These are phyloP conservation scores for Calonectria crousiana DNA, from an alignment of 2,329 filamentous ascomycete genomes.

Conservation along the genomic window DNA sequence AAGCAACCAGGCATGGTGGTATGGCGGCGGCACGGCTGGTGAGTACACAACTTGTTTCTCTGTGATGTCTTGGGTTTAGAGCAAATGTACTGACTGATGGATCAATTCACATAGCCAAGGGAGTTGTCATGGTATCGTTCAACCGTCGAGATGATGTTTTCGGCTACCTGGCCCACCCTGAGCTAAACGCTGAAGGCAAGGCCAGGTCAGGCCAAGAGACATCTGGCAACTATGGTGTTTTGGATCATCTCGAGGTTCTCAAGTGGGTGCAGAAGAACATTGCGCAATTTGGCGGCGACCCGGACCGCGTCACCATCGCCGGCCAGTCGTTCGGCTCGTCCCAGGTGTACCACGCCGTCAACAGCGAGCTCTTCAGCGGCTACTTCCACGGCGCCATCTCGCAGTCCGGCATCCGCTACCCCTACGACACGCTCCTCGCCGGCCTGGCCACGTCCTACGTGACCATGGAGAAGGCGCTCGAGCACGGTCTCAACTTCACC, in stretches of 20 bases:
- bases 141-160: constrained; percentile 11
- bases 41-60: not conserved
- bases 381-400: constrained; percentile 22
- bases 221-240: constrained; percentile 19
- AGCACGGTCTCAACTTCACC: not conserved
- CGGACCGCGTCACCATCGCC: constrained; percentile 14
- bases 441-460: constrained; percentile 20
- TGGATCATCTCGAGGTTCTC: constrained; percentile 12
- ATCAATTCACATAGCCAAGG: not conserved
- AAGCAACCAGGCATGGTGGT: not conserved
- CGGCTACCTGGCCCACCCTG: constrained; percentile 13
- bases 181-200: constrained; percentile 11
- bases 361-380: constrained; percentile 20
- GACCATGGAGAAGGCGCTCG: constrained; percentile 5
- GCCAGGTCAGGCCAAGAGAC: not conserved
- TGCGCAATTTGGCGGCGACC: constrained; percentile 17
- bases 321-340: constrained; percentile 14
- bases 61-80: not conserved
- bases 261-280: constrained; percentile 23
- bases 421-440: constrained; percentile 12
- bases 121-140: constrained; percentile 1
- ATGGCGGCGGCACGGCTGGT: constrained; percentile 15
- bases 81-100: not conserved
- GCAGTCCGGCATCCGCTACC: constrained; percentile 24
- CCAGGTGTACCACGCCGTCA: constrained; percentile 22